Evolutionary conservation across 169 alveolate genomes (phyloP).

Genomic region (Neospora caninum): DNA sequence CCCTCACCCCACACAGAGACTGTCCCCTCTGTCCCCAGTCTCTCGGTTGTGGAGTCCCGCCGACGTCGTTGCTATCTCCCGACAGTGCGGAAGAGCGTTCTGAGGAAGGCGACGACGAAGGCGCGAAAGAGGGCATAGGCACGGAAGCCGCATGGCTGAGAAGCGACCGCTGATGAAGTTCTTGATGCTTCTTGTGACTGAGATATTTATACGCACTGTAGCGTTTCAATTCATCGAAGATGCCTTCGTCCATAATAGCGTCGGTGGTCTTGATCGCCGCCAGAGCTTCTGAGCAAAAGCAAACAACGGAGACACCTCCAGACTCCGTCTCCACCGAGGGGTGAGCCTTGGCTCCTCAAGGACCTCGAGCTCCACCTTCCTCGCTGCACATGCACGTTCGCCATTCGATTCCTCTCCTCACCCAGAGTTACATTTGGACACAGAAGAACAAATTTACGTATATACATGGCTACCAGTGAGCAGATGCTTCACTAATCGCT

Average conservation of each 20-base stretch:
- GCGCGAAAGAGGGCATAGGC: not conserved
- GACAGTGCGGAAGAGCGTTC: too few species aligned
- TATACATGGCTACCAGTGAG: too few species aligned
- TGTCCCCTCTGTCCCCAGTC: not conserved
- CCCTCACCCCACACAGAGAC: not conserved
- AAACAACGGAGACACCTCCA: not conserved
- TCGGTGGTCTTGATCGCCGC: constrained; percentile 19
- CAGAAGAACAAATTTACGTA: too few species aligned
- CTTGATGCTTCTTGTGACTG: not conserved
- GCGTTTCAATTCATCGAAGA: constrained; percentile 13
- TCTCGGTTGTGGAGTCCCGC: too few species aligned
- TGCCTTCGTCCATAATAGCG: constrained; percentile 51
- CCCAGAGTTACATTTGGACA: too few species aligned
- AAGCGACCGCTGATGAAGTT: not conserved
- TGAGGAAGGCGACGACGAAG: not conserved
- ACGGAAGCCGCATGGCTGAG: not conserved
- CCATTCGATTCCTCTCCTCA: not conserved
- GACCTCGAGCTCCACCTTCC: too few species aligned
- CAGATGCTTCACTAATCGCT: too few species aligned
- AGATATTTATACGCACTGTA: not conserved
- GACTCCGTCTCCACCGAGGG: not conserved
- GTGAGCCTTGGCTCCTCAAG: too few species aligned
- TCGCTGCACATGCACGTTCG: not conserved
- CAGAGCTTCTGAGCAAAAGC: not conserved
- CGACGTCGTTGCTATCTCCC: too few species aligned